Evolutionary conservation across 164 flowering plant genomes (phyloP), one percentile per base, ranked within the genome.

Genomic region (Saururus chinensis): DNA sequence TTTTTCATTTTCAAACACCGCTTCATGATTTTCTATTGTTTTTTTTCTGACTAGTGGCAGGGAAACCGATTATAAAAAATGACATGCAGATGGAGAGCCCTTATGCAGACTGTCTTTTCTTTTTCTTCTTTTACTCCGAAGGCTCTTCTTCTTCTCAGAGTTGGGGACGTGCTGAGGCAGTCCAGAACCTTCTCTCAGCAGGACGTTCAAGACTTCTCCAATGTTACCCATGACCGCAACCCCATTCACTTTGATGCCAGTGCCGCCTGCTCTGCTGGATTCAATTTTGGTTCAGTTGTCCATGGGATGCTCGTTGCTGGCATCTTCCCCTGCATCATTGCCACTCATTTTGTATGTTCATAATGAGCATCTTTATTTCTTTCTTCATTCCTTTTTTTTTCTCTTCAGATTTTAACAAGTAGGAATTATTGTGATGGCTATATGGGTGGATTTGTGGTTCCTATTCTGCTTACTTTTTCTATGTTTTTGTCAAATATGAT

Each of bases 281-380:
- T 84, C 51, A 61, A 74, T 24, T 1, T 12, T 11, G 90, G 72
- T 68, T 69, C 78, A 10, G 68, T 89, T 25, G 95, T 92, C 57
- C 96, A 87, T 48, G 98, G 98, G 49, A 78, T 92, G 89, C 95
- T 92, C 21, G 89, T 92, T 37, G 92, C 92, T 62, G 53, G 87
- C 10, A 67, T 91, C 58, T 88, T 88, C 70, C 96, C 96, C 24
- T 72, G 69, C 37, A 84, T 89, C 48, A 85, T 89, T 54, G 75
- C 98, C 40, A 76, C 85, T 45, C 84, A 85, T 59, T 88, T 80
- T 66, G 96, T 88, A 71, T 81, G 91, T 77, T 20, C 60, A 21
- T 21, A 2, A 26, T 42, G 40, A 25, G 21, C 40, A 40, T 13
- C 14, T 59, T 23, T 51, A 51, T 52, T 57, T 14, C n/a, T 11